Evolutionary conservation across 345 rosid species (phyloP).

Genomic region (Citrus medica): DNA sequence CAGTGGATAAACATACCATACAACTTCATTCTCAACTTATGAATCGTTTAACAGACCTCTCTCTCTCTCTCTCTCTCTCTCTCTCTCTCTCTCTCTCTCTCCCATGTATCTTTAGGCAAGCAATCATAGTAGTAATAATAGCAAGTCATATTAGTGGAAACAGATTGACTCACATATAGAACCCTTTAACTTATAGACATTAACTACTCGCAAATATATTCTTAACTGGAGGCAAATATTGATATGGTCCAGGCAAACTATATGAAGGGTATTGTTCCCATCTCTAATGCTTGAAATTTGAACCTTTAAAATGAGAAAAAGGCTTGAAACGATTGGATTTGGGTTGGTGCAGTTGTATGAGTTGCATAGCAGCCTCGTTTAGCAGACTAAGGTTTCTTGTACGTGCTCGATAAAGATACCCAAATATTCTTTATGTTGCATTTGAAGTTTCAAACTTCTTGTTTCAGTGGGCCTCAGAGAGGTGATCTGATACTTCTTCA

Average conservation of each 20-base stretch:
- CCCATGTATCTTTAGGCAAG: too few species aligned
- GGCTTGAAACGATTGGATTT: not conserved
- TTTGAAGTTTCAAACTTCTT: not conserved
- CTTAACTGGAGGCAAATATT: not conserved
- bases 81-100: not conserved
- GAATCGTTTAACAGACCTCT: not conserved
- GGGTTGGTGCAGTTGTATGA: not conserved
- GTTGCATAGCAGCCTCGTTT: constrained; percentile 4
- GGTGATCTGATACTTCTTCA: not conserved
- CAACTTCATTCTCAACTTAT: not conserved
- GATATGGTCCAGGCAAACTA: constrained; percentile 2
- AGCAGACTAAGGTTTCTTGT: constrained; percentile 2
- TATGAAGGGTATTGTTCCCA: not conserved
- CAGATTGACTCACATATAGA: not conserved
- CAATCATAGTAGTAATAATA: not conserved
- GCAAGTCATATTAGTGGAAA: not conserved
- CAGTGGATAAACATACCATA: not conserved
- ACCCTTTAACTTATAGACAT: not conserved
- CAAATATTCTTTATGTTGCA: not conserved
- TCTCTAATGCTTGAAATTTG: constrained; percentile 9
- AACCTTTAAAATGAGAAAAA: not conserved
- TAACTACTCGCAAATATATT: not conserved
- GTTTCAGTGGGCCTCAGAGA: not conserved
- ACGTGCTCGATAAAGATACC: not conserved
- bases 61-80: not conserved